Base-by-base conservation (phyloP, 176 grass and related monocot species). In the Tillandsia leiboldiana region DNA sequence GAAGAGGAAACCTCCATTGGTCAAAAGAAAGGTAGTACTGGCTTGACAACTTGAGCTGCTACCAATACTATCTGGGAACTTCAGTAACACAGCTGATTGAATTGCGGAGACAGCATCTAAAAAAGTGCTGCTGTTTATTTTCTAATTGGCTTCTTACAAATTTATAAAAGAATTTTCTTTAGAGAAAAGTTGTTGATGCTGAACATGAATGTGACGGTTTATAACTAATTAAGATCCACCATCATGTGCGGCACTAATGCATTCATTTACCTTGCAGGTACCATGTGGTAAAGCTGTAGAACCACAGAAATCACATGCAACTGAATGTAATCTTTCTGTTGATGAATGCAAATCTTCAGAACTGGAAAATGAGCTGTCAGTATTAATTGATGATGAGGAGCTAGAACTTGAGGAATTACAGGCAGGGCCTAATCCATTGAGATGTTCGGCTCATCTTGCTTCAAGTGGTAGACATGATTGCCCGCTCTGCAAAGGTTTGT, bases 401-500 rank as follows among this genome's bases (percentile, higher is more conserved):
- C 75, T 99, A 58, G 95, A 99, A 75, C 84, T 99, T 15, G 81
- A 82, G 66, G 95, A 99, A 72, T 66, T 90, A 83, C 89, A 99
- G 80, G 79, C 79, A 83, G 94, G 89, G 65, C 86, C 94, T 71
- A 97, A 90, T 54, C 87, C 94, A 61, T 86, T 99, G 59, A 90
- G 75, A 68, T 99, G 95, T 79, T 94, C 95, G 66, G 87, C 80
- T 71, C 95, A 99, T 76, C 75, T 90, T 81, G 76, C 80, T 86
- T 94, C 95, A 79, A 99, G 83, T 80, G 95, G 87, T 57, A 83
- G 74, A 79, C 84, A 93, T 14, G 80, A 80, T 49, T 99, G 95
- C 42, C 89, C 95, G 66, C 84, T 99, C 78, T 99, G 95, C 79
- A 99, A 99, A 99, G 95, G 95, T 96, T 69, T 66, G 58, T 67